A percentile compares a stretch with the other conserved stretches of the same genome.
phyloP scores from a whole-genome alignment of 2,329 filamentous ascomycete genomes.

The Monosporascus sp. region DNA sequence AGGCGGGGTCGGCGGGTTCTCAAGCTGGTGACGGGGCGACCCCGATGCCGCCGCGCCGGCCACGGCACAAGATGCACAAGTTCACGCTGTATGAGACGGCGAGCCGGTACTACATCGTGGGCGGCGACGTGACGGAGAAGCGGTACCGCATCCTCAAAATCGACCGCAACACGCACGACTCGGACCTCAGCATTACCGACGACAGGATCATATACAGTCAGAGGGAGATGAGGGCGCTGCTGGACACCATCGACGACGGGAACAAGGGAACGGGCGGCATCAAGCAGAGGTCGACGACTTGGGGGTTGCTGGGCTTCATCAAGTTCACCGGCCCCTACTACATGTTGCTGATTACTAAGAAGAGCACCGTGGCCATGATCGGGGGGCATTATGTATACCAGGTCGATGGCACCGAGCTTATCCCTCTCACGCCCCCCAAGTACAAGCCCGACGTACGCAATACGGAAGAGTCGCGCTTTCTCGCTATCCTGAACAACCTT shows the following conservation, averaged over 20 bases:
- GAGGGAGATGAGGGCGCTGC: conserved; percentile 85
- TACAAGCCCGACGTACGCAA: conserved; percentile 74
- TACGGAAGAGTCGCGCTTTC: conserved; percentile 82
- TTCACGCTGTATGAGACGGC: conserved; percentile 97
- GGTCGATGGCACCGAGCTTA: conserved; percentile 86
- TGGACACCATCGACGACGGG: conserved; percentile 91
- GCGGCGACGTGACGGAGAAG: conserved; percentile 83
- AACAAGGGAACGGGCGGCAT: conserved; percentile 88
- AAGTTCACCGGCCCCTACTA: conserved; percentile 94
- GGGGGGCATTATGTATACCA: conserved; percentile 96
- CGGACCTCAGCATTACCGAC: conserved; percentile 77
- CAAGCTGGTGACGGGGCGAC: neutral
- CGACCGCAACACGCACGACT: conserved; percentile 77
- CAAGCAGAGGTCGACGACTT: conserved; percentile 82
- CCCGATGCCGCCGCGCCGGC: conserved; percentile 15
- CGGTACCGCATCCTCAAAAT: conserved; percentile 92
- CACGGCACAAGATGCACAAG: conserved; percentile 76
- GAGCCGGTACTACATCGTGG: conserved; percentile 89
- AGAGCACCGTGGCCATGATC: conserved; percentile 92
- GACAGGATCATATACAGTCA: conserved; percentile 94
- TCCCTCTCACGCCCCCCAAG: conserved; percentile 75
- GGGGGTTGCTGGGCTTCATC: conserved; percentile 93
- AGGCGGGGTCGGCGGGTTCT: conserved; percentile 1
- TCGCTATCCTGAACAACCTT: conserved; percentile 83
- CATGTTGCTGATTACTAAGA: conserved; percentile 94